Conservation (phyloP, 2,329 filamentous ascomycete species). For the Aaosphaeria pasadenensis region DNA sequence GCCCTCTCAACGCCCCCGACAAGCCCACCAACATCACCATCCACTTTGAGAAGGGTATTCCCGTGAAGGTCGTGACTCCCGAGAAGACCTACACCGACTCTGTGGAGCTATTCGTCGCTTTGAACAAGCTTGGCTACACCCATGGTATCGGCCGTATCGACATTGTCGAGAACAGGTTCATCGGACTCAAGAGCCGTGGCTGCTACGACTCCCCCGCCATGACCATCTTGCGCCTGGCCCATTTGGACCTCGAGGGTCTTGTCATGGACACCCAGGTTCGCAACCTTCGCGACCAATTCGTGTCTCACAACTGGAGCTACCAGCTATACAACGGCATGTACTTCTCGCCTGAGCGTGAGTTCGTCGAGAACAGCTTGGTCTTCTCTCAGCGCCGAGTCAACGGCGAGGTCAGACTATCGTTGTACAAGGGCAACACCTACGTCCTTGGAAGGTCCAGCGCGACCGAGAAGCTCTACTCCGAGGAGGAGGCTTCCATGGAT, state of each 20-base stretch:
- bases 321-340: constrained; percentile 61
- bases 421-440: constrained; percentile 65
- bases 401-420: constrained; percentile 56
- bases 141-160: constrained; percentile 79
- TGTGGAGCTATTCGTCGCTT: constrained; percentile 68
- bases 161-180: constrained; percentile 79
- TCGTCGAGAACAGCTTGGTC: constrained; percentile 59
- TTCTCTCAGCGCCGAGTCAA: constrained; percentile 41
- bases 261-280: constrained; percentile 68
- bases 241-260: constrained; percentile 64
- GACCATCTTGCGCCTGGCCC: constrained; percentile 52
- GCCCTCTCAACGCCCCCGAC: constrained; percentile 68
- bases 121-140: constrained; percentile 68
- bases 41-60: constrained; percentile 72
- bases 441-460: constrained; percentile 59
- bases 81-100: constrained; percentile 63
- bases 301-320: constrained; percentile 50
- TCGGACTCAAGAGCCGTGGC: constrained; percentile 75
- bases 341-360: constrained; percentile 70
- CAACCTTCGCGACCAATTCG: constrained; percentile 67
- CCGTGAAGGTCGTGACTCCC: constrained; percentile 60
- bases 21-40: constrained; percentile 69
- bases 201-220: constrained; percentile 64
- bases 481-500: constrained; percentile 67
- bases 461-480: constrained; percentile 69